Evolutionary conservation across 129 eudicot genomes (phyloP).

Genomic region (Arctium lappa): DNA sequence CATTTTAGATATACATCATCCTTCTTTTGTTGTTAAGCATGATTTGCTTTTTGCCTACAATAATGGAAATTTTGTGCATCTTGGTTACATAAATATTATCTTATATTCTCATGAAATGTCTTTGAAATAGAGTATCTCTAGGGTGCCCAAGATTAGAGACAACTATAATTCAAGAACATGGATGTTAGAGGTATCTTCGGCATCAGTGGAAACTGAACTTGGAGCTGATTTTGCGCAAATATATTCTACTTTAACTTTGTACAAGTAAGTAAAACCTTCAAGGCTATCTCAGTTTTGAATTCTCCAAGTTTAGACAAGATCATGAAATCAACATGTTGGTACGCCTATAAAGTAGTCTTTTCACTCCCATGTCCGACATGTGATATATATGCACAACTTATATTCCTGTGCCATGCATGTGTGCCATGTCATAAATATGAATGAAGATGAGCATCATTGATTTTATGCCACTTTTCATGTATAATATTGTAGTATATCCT

Average conservation of each 20-base stretch:
- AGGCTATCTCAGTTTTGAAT: neutral
- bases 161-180: slow-evolving; percentile 51
- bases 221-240: slow-evolving; percentile 38
- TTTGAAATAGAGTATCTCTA: slow-evolving; percentile 23
- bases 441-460: neutral
- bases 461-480: too few relatives aligned
- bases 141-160: too few relatives aligned
- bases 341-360: neutral
- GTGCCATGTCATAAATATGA: neutral
- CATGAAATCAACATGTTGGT: neutral
- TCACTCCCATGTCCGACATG: neutral
- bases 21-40: neutral
- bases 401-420: neutral
- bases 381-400: neutral
- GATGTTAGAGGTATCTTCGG: slow-evolving; percentile 46
- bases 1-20: neutral
- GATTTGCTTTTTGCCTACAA: neutral
- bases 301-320: neutral
- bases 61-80: neutral
- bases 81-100: neutral
- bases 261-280: slow-evolving; percentile 9
- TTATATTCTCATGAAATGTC: neutral
- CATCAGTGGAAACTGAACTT: slow-evolving; percentile 40
- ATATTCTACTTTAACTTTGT: slow-evolving; percentile 27
- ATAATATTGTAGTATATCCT: too few relatives aligned